Evolutionary conservation across 352 stramenopile species (phyloP).

Genomic region (Aphanomyces stellatus): DNA sequence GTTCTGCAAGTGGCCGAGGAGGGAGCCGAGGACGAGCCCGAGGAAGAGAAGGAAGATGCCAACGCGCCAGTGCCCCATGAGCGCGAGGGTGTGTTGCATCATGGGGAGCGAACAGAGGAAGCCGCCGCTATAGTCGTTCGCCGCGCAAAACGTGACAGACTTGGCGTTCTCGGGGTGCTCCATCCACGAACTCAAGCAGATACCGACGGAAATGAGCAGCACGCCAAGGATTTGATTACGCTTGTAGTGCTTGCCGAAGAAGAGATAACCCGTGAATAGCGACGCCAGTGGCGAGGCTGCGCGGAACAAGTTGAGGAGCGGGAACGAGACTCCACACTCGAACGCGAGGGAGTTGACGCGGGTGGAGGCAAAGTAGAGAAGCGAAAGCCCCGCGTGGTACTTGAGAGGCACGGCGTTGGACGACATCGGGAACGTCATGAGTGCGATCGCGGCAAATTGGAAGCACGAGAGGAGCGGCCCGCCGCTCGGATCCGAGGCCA

Average conservation of each 20-base stretch:
- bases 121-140: not conserved
- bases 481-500: not conserved
- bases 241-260: slow-evolving; percentile 8
- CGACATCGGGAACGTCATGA: slow-evolving; percentile 1
- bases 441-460: slow-evolving; percentile 9
- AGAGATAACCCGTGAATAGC: not conserved
- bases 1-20: slow-evolving; percentile 17
- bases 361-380: slow-evolving; percentile 11
- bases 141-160: slow-evolving; percentile 7
- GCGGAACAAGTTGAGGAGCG: slow-evolving; percentile 16
- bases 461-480: slow-evolving; percentile 8
- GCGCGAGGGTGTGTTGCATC: not conserved
- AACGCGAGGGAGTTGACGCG: slow-evolving; percentile 7
- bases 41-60: slow-evolving; percentile 2
- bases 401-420: not conserved
- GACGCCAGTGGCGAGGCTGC: slow-evolving; percentile 7
- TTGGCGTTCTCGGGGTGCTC: slow-evolving; percentile 1
- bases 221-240: slow-evolving; percentile 11
- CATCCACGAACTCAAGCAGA: not conserved
- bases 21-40: slow-evolving; percentile 3
- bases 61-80: slow-evolving; percentile 9
- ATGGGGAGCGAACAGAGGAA: not conserved
- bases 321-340: slow-evolving; percentile 14
- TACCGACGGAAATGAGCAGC: slow-evolving; percentile 10
- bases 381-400: not conserved